These are phyloP conservation scores for Metschnikowia shivogae DNA, from an alignment of 805 yeast genomes.

Conservation along the genomic window DNA sequence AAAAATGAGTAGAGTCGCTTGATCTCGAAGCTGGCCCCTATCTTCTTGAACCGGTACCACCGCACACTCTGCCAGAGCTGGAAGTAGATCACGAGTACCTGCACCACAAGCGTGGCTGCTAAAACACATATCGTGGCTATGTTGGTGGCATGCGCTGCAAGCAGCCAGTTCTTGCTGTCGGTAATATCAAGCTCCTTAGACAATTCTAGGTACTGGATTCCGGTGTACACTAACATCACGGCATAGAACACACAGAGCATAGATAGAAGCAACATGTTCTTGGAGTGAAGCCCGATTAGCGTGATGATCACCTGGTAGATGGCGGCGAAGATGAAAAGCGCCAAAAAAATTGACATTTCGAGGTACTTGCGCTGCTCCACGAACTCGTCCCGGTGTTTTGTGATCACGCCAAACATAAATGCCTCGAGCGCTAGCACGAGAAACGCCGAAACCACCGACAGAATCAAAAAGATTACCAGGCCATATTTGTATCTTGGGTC, in stretches of 20 bases:
- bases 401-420: slow-evolving; percentile 37
- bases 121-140: slow-evolving; percentile 42
- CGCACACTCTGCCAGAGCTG: slow-evolving; percentile 38
- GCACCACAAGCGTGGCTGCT: slow-evolving; percentile 32
- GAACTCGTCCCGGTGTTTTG: slow-evolving; percentile 24
- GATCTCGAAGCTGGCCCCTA: slow-evolving; percentile 44
- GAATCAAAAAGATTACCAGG: slow-evolving; percentile 20
- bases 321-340: slow-evolving; percentile 46
- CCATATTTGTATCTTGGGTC: slow-evolving; percentile 4
- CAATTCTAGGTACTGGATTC: slow-evolving; percentile 43
- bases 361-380: slow-evolving; percentile 20
- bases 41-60: slow-evolving; percentile 45
- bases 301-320: slow-evolving; percentile 39
- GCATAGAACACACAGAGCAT: slow-evolving; percentile 38
- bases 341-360: slow-evolving; percentile 39
- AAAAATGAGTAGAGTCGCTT: slow-evolving; percentile 33
- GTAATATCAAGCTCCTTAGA: slow-evolving; percentile 19
- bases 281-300: slow-evolving; percentile 32
- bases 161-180: slow-evolving; percentile 22
- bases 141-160: slow-evolving; percentile 34
- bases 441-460: slow-evolving; percentile 32
- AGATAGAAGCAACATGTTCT: slow-evolving; percentile 38
- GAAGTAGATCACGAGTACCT: slow-evolving; percentile 26
- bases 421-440: slow-evolving; percentile 34
- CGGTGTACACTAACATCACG: slow-evolving; percentile 44